These are phyloP conservation scores for Thielaviopsis musarum DNA, from an alignment of 2,329 filamentous ascomycete genomes.

Conservation along the genomic window DNA sequence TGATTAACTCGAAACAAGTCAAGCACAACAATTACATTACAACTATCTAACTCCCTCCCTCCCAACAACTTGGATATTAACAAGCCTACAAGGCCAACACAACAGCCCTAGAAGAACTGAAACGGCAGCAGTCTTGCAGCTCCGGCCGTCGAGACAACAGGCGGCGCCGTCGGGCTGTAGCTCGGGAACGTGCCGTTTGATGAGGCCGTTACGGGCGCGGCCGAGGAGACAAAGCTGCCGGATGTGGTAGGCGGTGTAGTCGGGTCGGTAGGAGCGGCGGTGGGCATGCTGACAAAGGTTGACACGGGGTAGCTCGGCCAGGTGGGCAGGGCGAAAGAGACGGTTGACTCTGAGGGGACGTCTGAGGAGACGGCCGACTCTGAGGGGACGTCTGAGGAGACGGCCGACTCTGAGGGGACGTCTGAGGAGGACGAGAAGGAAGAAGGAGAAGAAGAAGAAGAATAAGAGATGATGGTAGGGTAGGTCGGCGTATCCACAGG, in stretches of 20 bases:
- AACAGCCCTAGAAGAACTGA: neutral
- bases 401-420: neutral
- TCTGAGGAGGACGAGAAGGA: neutral
- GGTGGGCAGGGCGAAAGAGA: conserved; percentile 1
- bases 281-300: neutral
- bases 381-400: no score
- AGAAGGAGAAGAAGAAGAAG: neutral
- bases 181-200: conserved; percentile 3
- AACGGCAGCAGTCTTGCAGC: conserved; percentile 5
- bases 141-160: conserved; percentile 4
- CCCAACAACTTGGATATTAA: neutral
- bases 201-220: neutral
- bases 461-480: neutral
- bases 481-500: neutral
- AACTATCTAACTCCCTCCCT: neutral
- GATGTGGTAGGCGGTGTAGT: neutral
- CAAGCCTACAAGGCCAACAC: neutral
- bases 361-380: neutral
- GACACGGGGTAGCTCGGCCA: neutral
- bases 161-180: conserved; percentile 1
- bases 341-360: neutral
- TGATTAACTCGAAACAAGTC: neutral
- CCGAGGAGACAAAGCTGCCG: neutral
- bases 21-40: no score
- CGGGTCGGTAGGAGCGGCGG: neutral